Base-by-base conservation (phyloP, 106 monocot species). In the Dendrobium nobile region DNA sequence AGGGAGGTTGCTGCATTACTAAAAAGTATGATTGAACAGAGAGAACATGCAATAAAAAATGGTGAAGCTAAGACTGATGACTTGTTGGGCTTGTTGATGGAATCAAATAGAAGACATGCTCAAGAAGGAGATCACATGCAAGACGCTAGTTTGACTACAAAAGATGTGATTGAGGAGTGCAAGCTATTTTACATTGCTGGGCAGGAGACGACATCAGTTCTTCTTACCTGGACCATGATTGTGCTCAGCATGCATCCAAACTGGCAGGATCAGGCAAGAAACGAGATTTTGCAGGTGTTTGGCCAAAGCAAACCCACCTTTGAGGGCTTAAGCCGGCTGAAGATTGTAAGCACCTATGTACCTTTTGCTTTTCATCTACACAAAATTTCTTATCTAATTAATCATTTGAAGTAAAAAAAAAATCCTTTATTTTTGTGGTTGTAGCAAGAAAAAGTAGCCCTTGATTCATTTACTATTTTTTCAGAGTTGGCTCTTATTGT, bases 121-220 rank as follows among this genome's bases (percentile, higher is more conserved):
- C 70, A 33, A 11, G 10, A 79, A 37, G 44, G 45, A 26, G 77
- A 68, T 26, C 22, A 77, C 20, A 31, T 11, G 0, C 31, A 20
- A 9, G 43, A 75, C 19, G 17, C 26, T 26, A 1, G 44, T 13
- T 72, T 89, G 79, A 82, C 79, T 2, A 77, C 28, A 16, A 77
- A 86, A 19, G 86, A 84, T 0, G 72, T 86, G 40, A 82, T 89
- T 11, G 86, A 86, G 5, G 89, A 89, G 56, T 89, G 89, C 82
- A 85, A 86, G 86, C 86, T 31, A 31, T 31, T 31, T 31, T 31
- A 31, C 31, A 1, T 31, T 31, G 31, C 31, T 31, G 31, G 31
- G 41, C 89, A 86, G 1, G 89, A 89, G 78, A 86, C 86, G 4
- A 87, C 86, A 20, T 56, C 89, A n/a, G 41, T 56, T 43, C 68